Evolutionary conservation across 1,284 basidiomycete genomes (phyloP).

Genomic region (Porogramme epimiltina): DNA sequence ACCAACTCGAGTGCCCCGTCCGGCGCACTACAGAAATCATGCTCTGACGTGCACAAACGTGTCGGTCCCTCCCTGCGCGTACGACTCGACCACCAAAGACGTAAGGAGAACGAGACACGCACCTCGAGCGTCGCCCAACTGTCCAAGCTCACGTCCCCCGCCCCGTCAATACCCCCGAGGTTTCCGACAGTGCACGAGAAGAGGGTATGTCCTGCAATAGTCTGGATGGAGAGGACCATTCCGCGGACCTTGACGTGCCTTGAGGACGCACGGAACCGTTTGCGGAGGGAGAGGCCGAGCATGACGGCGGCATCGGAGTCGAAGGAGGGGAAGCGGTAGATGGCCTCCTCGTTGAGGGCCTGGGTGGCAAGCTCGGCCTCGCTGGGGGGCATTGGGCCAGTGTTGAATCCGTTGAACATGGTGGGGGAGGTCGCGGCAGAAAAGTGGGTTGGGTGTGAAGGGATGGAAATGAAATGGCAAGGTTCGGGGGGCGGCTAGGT

Average conservation of each 20-base stretch:
- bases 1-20: slow-evolving; percentile 82
- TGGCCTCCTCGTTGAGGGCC: slow-evolving; percentile 66
- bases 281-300: slow-evolving; percentile 75
- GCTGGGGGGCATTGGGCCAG: slow-evolving; percentile 51
- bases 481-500: not conserved
- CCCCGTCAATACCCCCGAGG: slow-evolving; percentile 59
- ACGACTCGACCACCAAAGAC: not conserved
- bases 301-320: slow-evolving; percentile 77
- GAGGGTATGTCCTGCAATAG: slow-evolving; percentile 73
- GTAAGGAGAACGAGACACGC: no score
- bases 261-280: slow-evolving; percentile 73
- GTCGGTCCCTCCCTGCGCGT: not conserved
- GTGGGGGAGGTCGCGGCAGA: not conserved
- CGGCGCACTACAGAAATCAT: slow-evolving; percentile 77
- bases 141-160: slow-evolving; percentile 77
- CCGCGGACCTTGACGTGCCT: slow-evolving; percentile 77
- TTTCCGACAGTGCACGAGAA: slow-evolving; percentile 84
- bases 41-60: slow-evolving; percentile 41
- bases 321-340: slow-evolving; percentile 71
- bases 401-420: slow-evolving; percentile 60
- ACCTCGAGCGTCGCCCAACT: slow-evolving; percentile 74
- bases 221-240: slow-evolving; percentile 75
- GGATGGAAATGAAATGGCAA: not conserved
- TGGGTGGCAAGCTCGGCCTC: slow-evolving; percentile 75
- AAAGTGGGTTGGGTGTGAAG: slow-evolving; percentile 1